Conservation (phyloP, 768 basidiomycete species). For the Suillus fuscotomentosus region DNA sequence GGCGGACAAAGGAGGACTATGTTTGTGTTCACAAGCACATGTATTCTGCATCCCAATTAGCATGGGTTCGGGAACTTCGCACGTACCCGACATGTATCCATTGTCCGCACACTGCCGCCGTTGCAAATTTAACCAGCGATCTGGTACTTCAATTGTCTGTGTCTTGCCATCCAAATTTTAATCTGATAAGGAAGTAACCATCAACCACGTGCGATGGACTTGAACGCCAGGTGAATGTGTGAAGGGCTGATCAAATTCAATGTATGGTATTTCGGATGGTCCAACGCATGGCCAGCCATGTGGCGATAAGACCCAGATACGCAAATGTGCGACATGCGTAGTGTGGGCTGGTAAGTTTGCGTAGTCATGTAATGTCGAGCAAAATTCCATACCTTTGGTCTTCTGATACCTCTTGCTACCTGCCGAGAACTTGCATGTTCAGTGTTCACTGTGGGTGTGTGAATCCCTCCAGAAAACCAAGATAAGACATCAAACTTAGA, state of each 20-base stretch:
- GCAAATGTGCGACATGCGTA: neutral
- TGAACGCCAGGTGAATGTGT: neutral
- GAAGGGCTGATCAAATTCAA: neutral
- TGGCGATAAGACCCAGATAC: neutral
- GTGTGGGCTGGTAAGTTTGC: neutral
- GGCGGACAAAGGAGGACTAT: neutral
- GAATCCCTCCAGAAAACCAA: neutral
- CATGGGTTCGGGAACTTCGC: neutral
- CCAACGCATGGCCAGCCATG: neutral
- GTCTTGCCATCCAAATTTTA: neutral
- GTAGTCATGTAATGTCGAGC: neutral
- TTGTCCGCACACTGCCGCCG: neutral
- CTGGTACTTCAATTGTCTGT: neutral
- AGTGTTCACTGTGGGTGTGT: constrained; percentile 1
- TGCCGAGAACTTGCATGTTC: neutral
- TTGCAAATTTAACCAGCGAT: neutral
- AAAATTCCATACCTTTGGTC: neutral
- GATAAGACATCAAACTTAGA: neutral
- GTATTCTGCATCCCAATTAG: neutral
- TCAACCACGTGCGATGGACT: neutral
- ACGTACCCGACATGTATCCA: neutral
- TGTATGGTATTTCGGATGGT: neutral
- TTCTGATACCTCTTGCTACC: neutral
- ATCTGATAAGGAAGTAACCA: neutral
- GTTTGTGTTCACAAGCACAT: neutral